phyloP scores from a whole-genome alignment of 1,284 basidiomycete genomes.

The Puccinia polysora region DNA sequence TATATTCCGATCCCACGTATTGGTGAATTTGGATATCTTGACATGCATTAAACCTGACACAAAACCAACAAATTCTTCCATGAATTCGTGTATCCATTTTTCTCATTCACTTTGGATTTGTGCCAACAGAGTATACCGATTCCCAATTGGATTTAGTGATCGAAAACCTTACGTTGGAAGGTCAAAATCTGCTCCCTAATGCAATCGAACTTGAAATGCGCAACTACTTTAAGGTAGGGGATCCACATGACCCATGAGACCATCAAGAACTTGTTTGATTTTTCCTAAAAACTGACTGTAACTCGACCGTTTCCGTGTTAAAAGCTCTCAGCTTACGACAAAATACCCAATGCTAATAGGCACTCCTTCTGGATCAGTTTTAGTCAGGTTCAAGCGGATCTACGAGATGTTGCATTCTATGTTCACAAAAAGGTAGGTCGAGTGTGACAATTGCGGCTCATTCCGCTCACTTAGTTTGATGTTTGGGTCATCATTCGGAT shows the following conservation, averaged over 20 bases:
- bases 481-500: constrained; percentile 29
- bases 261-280: no score
- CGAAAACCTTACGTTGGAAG: constrained; percentile 85
- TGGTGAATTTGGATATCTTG: constrained; percentile 1
- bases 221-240: constrained; percentile 71
- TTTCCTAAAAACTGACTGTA: no score
- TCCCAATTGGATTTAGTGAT: constrained; percentile 78
- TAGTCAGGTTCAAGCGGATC: constrained; percentile 86
- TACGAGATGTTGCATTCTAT: constrained; percentile 84
- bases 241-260: constrained; percentile 47
- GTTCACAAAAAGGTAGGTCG: constrained; percentile 50
- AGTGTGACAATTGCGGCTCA: no score
- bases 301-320: no score
- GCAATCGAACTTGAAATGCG: constrained; percentile 72
- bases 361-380: constrained; percentile 43
- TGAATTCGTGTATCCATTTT: constrained; percentile 54
- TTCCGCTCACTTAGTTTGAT: no score
- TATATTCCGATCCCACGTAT: constrained; percentile 42
- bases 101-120: neutral
- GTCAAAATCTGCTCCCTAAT: constrained; percentile 72
- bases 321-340: constrained; percentile 44
- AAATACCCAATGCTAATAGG: constrained; percentile 55
- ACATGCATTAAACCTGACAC: constrained; percentile 52
- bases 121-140: constrained; percentile 81
- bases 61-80: neutral